Evolutionary conservation across 108 stramenopile species (phyloP), one percentile per base, ranked within the genome.

Genomic region (Skeletonema costatum): DNA sequence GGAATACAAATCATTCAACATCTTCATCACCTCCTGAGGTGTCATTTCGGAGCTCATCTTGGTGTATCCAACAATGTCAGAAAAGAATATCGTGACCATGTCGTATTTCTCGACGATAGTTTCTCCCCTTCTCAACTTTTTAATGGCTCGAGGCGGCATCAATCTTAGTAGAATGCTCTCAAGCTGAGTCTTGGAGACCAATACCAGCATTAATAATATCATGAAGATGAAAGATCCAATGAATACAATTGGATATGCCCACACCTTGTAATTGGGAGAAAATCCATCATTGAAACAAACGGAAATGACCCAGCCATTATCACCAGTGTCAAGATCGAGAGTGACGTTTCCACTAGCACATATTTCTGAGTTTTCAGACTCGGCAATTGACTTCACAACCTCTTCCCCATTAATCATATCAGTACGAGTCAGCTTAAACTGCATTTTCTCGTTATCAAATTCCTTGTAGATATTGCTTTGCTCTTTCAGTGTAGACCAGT

Each of bases 1-100:
- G 14, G 70, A 82, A 67, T 85, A 92, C 14, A 90, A 38, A 14
- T 85, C 79, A 61, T 90, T 86, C 48, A 89, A 76, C 80, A 90
- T 76, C 32, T 70, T 32, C 74, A 88, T 79, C 4, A 86, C 84
- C 50, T 81, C 58, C 9, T 33, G 12, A 3, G 82, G 83, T 10
- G 32, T 75, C 82, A 81, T 71, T 31, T 78, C 74, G 13, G 29
- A 30, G 29, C 41, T 69, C 60, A 86, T 82, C 7, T 35, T 70
- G 1, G 82, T 86, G 75, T 76, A 83, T 25, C 77, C 80, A 7
- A 83, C 74, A 33, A 86, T 80, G 36, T 80, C 82, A 19, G 39
- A 74, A 53, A 79, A 79, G 67, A 79, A 79, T n/a, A 79, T 67
- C n/a, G 73, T 75, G 29, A 33, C 74, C 33, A 31, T 36, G 5